Evolutionary conservation across 768 basidiomycete genomes (phyloP), one percentile per base, ranked within the genome.

Genomic region (Neoboletus magnificus): DNA sequence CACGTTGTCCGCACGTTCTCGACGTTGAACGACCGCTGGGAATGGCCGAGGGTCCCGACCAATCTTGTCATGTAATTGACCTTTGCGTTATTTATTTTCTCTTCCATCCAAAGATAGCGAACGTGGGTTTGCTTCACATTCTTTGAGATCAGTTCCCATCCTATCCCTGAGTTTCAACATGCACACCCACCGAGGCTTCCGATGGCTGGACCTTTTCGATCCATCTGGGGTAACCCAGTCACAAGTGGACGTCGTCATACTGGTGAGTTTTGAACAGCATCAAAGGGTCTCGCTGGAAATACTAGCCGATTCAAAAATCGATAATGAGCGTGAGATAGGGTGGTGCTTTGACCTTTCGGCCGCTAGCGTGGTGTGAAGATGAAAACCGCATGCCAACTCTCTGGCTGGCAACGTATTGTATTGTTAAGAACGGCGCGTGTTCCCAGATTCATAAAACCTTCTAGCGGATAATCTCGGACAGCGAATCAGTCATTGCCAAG

Each of bases 361-460:
- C 20, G 41, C 45, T 39, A 12, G 23, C 42, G 35, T 13, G 33
- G 32, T 27, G 20, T 44, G 39, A 32, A 61, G 35, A 63, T 58
- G 50, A 52, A 52, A 50, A 37, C 37, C 29, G 48, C 45, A 42
- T 43, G 50, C 27, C 9, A 18, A 10, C 33, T 13, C 33, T 23
- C 41, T 37, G 22, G 46, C 37, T 22, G 44, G 48, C 59, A 49
- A 52, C 54, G 52, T 49, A 48, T 29, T 18, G 52, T 49, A 48
- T 29, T 18, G 39, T 44, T 16, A 10, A 35, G 49, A 32, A 39
- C 9, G 16, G 10, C 30, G 5, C 5, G 20, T 12, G 4, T 54
- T 60, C 63, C 32, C 52, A 57, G 48, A 56, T 40, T 64, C 54
- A 57, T 61, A 51, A 54, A 39, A 30, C 36, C 25, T 30, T 27